Conservation (phyloP, 2,329 filamentous ascomycete genomes). For the Hypoxylon sp. region DNA sequence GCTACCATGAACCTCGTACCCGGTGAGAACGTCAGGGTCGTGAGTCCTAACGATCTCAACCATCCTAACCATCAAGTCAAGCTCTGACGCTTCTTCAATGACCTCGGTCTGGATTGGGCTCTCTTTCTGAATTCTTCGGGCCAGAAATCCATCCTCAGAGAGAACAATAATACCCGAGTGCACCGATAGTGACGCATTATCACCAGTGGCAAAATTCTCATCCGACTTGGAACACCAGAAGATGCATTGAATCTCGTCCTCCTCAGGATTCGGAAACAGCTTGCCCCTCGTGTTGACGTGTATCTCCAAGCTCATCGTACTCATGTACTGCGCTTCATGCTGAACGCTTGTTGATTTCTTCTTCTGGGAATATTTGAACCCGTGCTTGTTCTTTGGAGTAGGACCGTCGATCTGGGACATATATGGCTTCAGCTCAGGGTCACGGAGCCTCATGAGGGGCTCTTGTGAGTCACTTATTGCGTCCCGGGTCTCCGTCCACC, state of each 20-base stretch:
- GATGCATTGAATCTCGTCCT: conserved; percentile 88
- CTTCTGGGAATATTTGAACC: conserved; percentile 88
- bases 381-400: conserved; percentile 85
- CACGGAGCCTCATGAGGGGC: conserved; percentile 44
- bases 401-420: conserved; percentile 91
- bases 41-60: conserved; percentile 86
- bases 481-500: conserved; percentile 68
- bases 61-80: conserved; percentile 87
- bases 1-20: conserved; percentile 92
- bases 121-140: conserved; percentile 73
- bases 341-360: conserved; percentile 81
- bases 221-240: conserved; percentile 93
- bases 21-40: conserved; percentile 94
- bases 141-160: conserved; percentile 72
- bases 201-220: conserved; percentile 69
- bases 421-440: conserved; percentile 55
- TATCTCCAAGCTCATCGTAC: conserved; percentile 92
- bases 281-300: conserved; percentile 89
- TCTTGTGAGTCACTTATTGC: conserved; percentile 35
- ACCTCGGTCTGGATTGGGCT: conserved; percentile 73
- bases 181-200: conserved; percentile 63
- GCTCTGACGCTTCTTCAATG: conserved; percentile 81
- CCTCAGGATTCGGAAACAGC: conserved; percentile 87
- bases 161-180: conserved; percentile 81
- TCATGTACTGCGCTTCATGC: conserved; percentile 94